Evolutionary conservation across 2,329 filamentous ascomycete species (phyloP).

Genomic region (Chaetomium olivaceum): DNA sequence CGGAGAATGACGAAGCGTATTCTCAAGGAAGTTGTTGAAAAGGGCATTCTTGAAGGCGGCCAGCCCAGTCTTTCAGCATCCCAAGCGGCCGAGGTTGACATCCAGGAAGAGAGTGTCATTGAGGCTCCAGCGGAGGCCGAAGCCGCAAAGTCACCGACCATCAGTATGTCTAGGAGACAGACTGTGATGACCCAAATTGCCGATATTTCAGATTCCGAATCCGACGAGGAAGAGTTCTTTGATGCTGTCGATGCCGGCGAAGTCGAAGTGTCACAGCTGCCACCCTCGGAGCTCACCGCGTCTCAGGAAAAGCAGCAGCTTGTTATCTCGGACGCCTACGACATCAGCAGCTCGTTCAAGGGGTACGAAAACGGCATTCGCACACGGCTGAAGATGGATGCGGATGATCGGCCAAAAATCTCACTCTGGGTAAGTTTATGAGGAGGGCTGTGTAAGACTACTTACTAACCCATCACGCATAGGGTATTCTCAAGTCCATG

Average conservation of each 20-base stretch:
- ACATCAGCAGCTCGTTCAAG: constrained; percentile 76
- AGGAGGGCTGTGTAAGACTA: background rate
- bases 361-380: constrained; percentile 91
- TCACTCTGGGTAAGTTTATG: constrained; percentile 84
- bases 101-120: constrained; percentile 36
- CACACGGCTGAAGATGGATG: constrained; percentile 79
- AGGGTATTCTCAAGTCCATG: constrained; percentile 98
- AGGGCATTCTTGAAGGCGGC: constrained; percentile 40
- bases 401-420: constrained; percentile 89
- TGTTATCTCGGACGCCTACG: constrained; percentile 49
- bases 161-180: constrained; percentile 55
- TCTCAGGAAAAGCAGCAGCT: constrained; percentile 49
- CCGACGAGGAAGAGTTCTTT: constrained; percentile 91
- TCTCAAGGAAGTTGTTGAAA: constrained; percentile 79
- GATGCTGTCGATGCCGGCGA: constrained; percentile 94
- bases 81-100: constrained; percentile 40
- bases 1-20: constrained; percentile 86
- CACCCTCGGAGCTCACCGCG: constrained; percentile 47
- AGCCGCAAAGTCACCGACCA: constrained; percentile 45
- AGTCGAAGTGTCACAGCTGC: constrained; percentile 74
- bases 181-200: constrained; percentile 70
- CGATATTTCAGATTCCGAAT: constrained; percentile 76
- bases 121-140: constrained; percentile 31
- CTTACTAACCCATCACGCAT: constrained; percentile 30
- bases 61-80: constrained; percentile 39